Evolutionary conservation across 2,329 filamentous ascomycete genomes (phyloP), one percentile per base, ranked within the genome.

Genomic region (Corinectria fuckeliana): DNA sequence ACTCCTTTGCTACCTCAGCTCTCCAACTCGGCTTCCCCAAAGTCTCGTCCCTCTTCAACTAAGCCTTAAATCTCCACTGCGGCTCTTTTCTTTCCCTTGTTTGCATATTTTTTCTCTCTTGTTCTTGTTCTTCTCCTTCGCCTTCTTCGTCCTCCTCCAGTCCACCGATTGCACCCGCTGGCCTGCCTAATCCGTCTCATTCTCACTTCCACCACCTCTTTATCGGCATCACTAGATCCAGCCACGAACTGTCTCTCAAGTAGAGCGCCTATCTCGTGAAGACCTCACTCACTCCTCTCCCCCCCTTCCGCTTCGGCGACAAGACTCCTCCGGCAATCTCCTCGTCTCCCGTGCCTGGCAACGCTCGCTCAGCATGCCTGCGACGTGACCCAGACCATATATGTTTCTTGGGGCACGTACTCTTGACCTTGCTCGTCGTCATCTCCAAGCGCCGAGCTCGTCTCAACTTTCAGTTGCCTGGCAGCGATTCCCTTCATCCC

Each of bases 381-480:
- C 60, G 56, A 62, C 50, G 66, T 67, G 60, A 69, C 58, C 60
- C 63, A 65, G 65, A 61, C 57, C 62, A 67, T 58, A 52, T 55
- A 61, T 64, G 60, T 66, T 58, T 56, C 45, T 48, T 55, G 60
- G 51, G 58, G n/a, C n/a, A n/a, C n/a, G n/a, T 53, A 59, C 49
- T 61, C 54, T 60, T 55, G 44, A 50, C 50, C 56, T 67, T 56
- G 57, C 56, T 60, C 64, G 50, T 69, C 38, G 41, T 25, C 41
- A 44, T 18, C 14, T 21, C 11, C 41, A 44, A 44, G 21, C 16
- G 13, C 41, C 16, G 23, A 44, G 41, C 23, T 16, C 56, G 57
- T 59, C 42, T 58, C 65, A 56, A 67, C 39, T 47, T 30, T 21
- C 44, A 14, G 41, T 45, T 26, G 42, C 28, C 42, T 23, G 32